phyloP scores from a whole-genome alignment of 495 filamentous ascomycete species.

The Aspergillus ostianus region DNA sequence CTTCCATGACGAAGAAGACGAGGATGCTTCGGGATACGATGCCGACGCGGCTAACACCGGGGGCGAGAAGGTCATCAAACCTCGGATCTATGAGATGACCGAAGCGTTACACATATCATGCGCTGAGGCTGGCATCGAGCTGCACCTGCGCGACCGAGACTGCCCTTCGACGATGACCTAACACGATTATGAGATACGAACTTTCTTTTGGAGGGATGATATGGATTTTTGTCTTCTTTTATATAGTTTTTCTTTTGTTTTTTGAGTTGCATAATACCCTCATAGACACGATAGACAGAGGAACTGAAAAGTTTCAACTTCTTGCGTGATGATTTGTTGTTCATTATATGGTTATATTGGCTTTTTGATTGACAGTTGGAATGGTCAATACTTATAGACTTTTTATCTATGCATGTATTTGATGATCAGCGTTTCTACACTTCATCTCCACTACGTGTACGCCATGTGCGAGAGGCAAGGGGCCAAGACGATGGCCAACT shows the following conservation, averaged over 20 bases:
- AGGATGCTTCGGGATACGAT: slow-evolving; percentile 16
- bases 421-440: background rate
- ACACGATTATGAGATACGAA: background rate
- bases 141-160: slow-evolving; percentile 31
- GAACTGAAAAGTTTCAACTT: background rate
- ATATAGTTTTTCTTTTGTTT: background rate
- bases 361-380: no score
- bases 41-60: background rate
- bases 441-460: background rate
- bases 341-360: background rate
- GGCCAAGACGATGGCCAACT: no score
- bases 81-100: slow-evolving; percentile 26
- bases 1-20: slow-evolving; percentile 31
- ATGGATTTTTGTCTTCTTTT: no score
- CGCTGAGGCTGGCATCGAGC: slow-evolving; percentile 22
- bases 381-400: background rate
- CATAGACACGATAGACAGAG: background rate
- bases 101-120: slow-evolving; percentile 27
- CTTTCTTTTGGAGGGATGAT: background rate
- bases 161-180: slow-evolving; percentile 2
- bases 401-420: background rate
- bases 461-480: no score
- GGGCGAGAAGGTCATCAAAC: slow-evolving; percentile 21
- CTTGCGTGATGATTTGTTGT: background rate
- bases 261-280: background rate